Evolutionary conservation across 495 filamentous ascomycete genomes (phyloP).

Genomic region (Neurospora sp.): DNA sequence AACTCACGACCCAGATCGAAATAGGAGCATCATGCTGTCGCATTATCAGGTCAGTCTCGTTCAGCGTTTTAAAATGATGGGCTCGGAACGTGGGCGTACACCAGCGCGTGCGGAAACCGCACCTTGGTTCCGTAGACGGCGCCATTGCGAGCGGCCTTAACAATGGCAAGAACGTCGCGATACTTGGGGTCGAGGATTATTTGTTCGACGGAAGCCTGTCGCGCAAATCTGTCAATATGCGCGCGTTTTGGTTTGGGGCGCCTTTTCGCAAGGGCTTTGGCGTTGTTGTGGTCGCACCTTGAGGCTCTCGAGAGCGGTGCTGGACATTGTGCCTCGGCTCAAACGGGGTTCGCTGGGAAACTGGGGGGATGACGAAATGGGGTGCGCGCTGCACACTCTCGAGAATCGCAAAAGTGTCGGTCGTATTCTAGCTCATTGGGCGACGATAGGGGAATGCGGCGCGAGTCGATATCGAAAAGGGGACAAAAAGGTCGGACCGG

Average conservation of each 20-base stretch:
- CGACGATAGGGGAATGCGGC: background rate
- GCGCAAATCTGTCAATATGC: constrained; percentile 5
- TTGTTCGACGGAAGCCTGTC: constrained; percentile 45
- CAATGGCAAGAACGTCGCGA: constrained; percentile 66
- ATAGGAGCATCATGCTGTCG: constrained; percentile 80
- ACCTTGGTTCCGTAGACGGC: constrained; percentile 96
- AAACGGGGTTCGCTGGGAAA: background rate
- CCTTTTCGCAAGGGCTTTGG: background rate
- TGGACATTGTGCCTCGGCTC: constrained; percentile 28
- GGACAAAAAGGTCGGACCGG: background rate
- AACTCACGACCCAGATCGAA: constrained; percentile 73
- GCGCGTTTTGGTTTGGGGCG: background rate
- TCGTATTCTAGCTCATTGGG: background rate
- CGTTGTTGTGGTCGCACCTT: constrained; percentile 18
- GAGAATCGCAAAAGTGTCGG: background rate
- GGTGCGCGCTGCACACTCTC: background rate
- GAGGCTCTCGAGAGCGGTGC: constrained; percentile 19
- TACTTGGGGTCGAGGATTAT: constrained; percentile 74
- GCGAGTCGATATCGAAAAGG: background rate
- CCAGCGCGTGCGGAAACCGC: constrained; percentile 94
- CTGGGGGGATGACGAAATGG: background rate
- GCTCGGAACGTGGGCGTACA: constrained; percentile 44
- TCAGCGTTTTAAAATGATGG: constrained; percentile 45
- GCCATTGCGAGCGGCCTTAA: constrained; percentile 93
- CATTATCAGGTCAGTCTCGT: background rate